Evolutionary conservation across 352 stramenopile genomes (phyloP), one percentile per base, ranked within the genome.

Genomic region (Phytophthora tubulina): DNA sequence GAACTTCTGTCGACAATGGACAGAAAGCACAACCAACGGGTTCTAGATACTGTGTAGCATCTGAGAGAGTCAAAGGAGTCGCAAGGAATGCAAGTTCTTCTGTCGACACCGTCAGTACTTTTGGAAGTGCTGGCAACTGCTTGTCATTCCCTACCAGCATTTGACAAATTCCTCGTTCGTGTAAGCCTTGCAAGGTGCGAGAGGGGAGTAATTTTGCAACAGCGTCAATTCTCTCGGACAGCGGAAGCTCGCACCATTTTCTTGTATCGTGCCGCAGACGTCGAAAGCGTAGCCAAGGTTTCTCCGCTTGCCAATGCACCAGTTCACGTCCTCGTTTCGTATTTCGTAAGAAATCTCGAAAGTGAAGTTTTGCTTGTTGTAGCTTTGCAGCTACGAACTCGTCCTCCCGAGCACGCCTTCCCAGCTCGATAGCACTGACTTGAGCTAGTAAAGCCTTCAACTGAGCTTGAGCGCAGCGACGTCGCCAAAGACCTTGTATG

Each of bases 401-500:
- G 14, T 82, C 75, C 59, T 82, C 75, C 38, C 53, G 44, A 42
- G 6, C 35, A 4, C 63, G 59, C 15, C 75, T 63, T n/a, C 31
- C 33, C 30, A 7, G 38, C 27, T 82, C 69, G 0, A 36, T 11
- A 21, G 17, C 30, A 21, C 14, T 60, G 6, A 59, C 30, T 2
- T 57, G 38, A 35, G 35, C 38, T 13, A 78, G 35, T 7, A 76
- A 30, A 1, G 38, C n/a, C 6, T 6, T 27, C 31, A 76, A 48
- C 42, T 63, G 33, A 51, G 36, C 45, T 17, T 61, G 63, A 50
- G 67, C 73, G n/a, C 60, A 57, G 2, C 49, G 62, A 15, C 69
- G 69, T 33, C 70, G 72, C 69, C 72, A 87, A 0, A 76, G 68
- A 27, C 55, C 68, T 61, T 86, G 76, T 11, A 82, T 31, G 11